Conservation (phyloP, 2,329 filamentous ascomycete species). For the Sporothrix schenckii region DNA sequence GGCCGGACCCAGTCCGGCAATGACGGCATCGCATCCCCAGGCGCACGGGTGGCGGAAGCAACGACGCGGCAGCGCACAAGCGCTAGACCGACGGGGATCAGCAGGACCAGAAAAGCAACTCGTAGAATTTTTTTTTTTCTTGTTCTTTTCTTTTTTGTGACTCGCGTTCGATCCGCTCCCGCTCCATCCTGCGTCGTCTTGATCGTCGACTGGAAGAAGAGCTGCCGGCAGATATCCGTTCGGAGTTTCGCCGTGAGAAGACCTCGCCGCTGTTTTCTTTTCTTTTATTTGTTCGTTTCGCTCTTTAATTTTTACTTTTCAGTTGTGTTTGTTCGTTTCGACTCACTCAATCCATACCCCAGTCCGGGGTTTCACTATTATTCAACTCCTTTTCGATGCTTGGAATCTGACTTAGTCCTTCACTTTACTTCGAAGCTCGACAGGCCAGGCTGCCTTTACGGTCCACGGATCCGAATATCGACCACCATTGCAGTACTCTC, state of each 20-base stretch:
- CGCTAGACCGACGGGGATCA: conserved; percentile 18
- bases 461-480: background rate
- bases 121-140: background rate
- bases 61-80: conserved; percentile 19
- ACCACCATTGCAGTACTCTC: background rate
- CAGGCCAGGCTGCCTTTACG: no score
- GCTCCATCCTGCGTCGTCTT: background rate
- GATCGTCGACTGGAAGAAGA: background rate
- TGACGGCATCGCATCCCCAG: conserved; percentile 21
- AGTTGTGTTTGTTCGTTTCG: background rate
- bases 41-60: conserved; percentile 25
- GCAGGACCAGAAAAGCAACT: conserved; percentile 6
- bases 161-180: background rate
- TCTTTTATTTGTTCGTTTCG: no score
- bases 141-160: background rate
- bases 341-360: background rate
- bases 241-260: conserved; percentile 6
- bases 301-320: no score
- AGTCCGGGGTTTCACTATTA: background rate
- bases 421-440: background rate
- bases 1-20: conserved; percentile 27
- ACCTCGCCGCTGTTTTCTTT: background rate
- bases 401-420: background rate
- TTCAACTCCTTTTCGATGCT: background rate
- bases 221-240: conserved; percentile 4